Conservation (phyloP, 352 stramenopile species). For the Thalassiosira exigua region DNA sequence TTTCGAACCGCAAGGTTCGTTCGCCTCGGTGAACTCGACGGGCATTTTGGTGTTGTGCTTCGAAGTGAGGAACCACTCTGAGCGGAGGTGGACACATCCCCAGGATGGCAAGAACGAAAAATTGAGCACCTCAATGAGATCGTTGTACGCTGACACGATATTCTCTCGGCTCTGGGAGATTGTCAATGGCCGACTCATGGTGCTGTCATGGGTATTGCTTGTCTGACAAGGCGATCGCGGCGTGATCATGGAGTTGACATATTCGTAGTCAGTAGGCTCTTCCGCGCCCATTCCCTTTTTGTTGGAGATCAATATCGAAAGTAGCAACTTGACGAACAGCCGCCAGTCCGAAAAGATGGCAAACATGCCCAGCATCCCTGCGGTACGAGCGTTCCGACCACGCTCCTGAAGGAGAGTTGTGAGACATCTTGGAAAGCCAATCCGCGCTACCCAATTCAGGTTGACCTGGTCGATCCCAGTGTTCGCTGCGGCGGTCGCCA, state of each 20-base stretch:
- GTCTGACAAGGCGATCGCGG: too few species aligned
- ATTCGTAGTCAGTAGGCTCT: not conserved
- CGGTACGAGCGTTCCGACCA: not conserved
- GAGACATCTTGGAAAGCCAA: not conserved
- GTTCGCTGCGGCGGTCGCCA: conserved; percentile 7
- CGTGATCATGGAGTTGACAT: not conserved
- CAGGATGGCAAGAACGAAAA: too few species aligned
- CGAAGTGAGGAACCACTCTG: conserved; percentile 2
- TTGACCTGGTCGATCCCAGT: conserved; percentile 1
- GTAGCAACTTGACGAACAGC: not conserved
- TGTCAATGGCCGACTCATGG: not conserved
- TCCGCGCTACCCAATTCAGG: not conserved
- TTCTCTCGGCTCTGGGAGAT: not conserved
- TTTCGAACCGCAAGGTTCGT: not conserved
- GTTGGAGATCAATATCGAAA: not conserved
- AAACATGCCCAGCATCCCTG: not conserved
- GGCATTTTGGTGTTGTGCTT: not conserved
- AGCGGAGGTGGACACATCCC: conserved; percentile 14
- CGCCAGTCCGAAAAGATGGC: not conserved
- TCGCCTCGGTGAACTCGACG: not conserved
- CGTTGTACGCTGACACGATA: not conserved
- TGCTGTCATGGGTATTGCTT: not conserved
- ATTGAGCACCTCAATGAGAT: conserved; percentile 8
- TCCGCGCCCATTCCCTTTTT: not conserved
- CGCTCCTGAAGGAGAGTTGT: conserved; percentile 4